Evolutionary conservation across 2,329 filamentous ascomycete genomes (phyloP).

Genomic region (Ophiostoma ulmi): DNA sequence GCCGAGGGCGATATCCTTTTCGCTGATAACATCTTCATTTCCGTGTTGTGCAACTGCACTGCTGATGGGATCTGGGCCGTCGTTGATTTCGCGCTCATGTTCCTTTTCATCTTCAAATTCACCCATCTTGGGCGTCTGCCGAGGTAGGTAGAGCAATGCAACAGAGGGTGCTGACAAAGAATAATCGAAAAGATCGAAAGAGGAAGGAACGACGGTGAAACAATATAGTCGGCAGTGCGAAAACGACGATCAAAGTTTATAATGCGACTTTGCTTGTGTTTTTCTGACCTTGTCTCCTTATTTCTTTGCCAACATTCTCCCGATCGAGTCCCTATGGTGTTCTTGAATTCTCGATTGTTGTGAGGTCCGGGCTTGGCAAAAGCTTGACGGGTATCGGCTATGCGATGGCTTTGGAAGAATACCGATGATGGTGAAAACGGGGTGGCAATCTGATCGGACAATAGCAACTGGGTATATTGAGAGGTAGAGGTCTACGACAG

Average conservation of each 20-base stretch:
- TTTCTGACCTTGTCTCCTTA: not conserved
- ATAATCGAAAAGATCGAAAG: not conserved
- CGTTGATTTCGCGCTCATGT: conserved; percentile 26
- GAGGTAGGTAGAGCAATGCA: not conserved
- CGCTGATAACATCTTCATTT: conserved; percentile 26
- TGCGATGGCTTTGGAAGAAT: not conserved
- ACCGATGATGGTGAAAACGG: not conserved
- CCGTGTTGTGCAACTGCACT: conserved; percentile 14
- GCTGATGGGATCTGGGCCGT: conserved; percentile 26
- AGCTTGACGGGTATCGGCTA: not conserved
- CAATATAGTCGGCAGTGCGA: not conserved
- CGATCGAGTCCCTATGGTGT: not conserved
- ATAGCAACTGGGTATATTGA: conserved; percentile 1
- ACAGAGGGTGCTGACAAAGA: not conserved
- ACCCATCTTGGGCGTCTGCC: conserved; percentile 19
- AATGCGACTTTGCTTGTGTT: not conserved
- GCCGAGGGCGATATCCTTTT: conserved; percentile 25
- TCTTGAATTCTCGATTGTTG: not conserved
- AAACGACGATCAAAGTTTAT: not conserved
- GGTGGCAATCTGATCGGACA: not conserved
- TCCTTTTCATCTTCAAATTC: conserved; percentile 26
- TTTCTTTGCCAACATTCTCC: not conserved
- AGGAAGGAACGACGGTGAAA: not conserved
- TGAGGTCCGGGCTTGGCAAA: conserved; percentile 16
- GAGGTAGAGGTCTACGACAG: not conserved